phyloP scores from a whole-genome alignment of 805 yeast species.

The Cyberlindnera bimundalis region DNA sequence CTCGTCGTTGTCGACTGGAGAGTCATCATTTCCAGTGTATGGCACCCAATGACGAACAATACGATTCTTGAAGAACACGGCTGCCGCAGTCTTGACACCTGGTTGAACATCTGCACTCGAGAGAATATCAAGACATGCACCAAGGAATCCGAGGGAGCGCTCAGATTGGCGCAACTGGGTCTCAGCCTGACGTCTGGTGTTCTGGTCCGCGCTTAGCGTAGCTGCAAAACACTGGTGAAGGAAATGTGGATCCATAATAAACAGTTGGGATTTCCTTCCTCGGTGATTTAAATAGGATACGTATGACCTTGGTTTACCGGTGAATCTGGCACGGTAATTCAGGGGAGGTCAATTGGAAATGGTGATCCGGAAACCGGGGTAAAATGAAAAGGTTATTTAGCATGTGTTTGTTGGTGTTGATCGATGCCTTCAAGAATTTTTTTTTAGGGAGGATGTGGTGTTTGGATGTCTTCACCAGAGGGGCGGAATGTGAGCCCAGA shows the following conservation, averaged over 20 bases:
- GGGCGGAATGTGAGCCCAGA: constrained; percentile 3
- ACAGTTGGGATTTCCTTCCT: neutral
- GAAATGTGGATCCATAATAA: constrained; percentile 60
- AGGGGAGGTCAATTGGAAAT: too few species aligned
- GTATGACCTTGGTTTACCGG: too few species aligned
- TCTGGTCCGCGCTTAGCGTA: constrained; percentile 66
- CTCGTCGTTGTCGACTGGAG: constrained; percentile 60
- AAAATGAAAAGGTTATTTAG: neutral
- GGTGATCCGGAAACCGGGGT: too few species aligned
- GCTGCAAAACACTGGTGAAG: constrained; percentile 76
- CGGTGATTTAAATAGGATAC: too few species aligned
- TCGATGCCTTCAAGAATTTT: constrained; percentile 4
- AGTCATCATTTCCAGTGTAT: constrained; percentile 29
- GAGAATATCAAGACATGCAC: constrained; percentile 78
- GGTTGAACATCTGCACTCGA: constrained; percentile 46
- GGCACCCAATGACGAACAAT: constrained; percentile 60
- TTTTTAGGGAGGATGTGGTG: neutral
- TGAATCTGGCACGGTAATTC: too few species aligned
- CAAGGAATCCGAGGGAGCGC: constrained; percentile 65
- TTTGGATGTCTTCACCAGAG: neutral
- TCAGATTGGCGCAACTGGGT: constrained; percentile 55
- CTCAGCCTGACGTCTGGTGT: constrained; percentile 67
- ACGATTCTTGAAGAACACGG: constrained; percentile 79
- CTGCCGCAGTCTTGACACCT: constrained; percentile 65
- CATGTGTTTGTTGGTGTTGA: neutral